These are phyloP conservation scores for Solanum hybrid DNA, from an alignment of 305 asterid species.

Conservation along the genomic window DNA sequence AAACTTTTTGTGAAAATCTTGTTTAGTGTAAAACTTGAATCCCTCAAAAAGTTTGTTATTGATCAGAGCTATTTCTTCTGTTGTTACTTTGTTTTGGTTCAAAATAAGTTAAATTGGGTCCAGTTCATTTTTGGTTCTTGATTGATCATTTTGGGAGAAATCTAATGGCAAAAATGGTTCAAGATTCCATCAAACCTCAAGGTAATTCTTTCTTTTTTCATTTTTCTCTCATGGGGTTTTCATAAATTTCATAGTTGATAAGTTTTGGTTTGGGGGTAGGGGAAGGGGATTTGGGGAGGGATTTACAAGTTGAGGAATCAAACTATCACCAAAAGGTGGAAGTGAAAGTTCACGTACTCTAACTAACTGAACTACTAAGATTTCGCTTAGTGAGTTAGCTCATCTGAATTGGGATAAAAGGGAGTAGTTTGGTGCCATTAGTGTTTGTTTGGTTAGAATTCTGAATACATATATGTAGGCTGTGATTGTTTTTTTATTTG, in stretches of 20 bases:
- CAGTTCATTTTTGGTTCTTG: not conserved
- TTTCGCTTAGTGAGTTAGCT: too few relatives aligned
- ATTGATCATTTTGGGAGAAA: conserved; percentile 23
- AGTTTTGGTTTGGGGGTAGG: not conserved
- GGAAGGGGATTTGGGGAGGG: not conserved
- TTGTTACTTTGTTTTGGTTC: not conserved
- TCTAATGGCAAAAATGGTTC: conserved; percentile 40
- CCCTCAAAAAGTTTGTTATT: not conserved
- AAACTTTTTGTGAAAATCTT: not conserved
- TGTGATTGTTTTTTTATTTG: not conserved
- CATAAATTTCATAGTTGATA: not conserved
- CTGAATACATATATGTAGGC: too few relatives aligned
- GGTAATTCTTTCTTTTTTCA: conserved; percentile 25
- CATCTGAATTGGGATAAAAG: too few relatives aligned
- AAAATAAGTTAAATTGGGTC: not conserved
- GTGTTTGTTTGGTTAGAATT: not conserved
- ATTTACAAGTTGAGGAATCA: not conserved
- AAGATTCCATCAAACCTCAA: conserved; percentile 43
- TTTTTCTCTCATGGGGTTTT: not conserved
- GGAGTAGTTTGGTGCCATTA: too few relatives aligned
- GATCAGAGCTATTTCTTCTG: not conserved
- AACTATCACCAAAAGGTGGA: not conserved
- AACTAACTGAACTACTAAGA: too few relatives aligned
- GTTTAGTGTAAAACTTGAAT: not conserved
- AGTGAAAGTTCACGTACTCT: too few relatives aligned